Conservation (phyloP, 78 protist species). For the Neovahlkampfia damariscottae region DNA sequence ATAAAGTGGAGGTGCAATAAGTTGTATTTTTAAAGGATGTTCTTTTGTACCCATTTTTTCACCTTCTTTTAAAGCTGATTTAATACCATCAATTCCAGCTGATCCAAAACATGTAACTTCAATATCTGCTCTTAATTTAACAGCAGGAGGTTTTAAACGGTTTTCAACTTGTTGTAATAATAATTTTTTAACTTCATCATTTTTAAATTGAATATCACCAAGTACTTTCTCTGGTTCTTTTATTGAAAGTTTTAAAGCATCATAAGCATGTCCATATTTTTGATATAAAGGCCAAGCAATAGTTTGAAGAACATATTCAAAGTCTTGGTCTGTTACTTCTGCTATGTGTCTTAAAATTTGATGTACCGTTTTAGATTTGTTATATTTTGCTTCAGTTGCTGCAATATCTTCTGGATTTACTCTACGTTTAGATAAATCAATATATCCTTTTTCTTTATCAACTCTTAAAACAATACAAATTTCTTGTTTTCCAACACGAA, state of each 20-base stretch:
- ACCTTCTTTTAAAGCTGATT: conserved; percentile 66
- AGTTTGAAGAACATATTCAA: conserved; percentile 19
- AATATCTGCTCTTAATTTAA: conserved; percentile 61
- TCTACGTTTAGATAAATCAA: conserved; percentile 90
- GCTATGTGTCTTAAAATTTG: conserved; percentile 80
- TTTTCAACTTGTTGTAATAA: conserved; percentile 51
- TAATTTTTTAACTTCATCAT: conserved; percentile 2
- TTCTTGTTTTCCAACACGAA: conserved; percentile 81
- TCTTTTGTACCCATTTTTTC: conserved; percentile 31
- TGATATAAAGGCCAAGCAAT: conserved; percentile 79
- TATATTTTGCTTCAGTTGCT: conserved; percentile 67
- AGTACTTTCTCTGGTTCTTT: conserved; percentile 21
- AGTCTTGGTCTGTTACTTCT: not conserved
- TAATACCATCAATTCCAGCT: conserved; percentile 93
- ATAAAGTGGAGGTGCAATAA: conserved; percentile 86
- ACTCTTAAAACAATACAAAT: conserved; percentile 92
- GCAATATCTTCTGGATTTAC: conserved; percentile 78
- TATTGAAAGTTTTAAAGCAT: conserved; percentile 70
- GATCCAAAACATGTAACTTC: conserved; percentile 80
- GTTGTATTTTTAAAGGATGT: conserved; percentile 23
- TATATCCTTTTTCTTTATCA: conserved; percentile 93
- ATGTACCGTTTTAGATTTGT: conserved; percentile 76
- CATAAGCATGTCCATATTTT: conserved; percentile 76
- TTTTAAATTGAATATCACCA: not conserved
- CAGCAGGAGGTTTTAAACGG: conserved; percentile 73